Evolutionary conservation across 805 yeast genomes (phyloP), one percentile per base, ranked within the genome.

Genomic region (Ogataea corticis): DNA sequence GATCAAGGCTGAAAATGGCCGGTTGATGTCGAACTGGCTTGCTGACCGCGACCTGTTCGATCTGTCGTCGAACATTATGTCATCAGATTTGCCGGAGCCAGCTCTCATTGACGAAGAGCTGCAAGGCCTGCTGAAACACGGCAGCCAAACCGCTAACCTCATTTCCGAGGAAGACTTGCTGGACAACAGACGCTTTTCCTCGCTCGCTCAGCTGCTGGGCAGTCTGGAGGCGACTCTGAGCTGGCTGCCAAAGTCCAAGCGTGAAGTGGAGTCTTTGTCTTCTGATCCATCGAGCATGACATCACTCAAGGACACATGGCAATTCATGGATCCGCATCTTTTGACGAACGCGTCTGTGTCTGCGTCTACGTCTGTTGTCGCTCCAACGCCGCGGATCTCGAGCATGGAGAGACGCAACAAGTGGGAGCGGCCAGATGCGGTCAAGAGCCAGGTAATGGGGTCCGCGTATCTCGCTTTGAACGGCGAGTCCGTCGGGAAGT

Each of bases 171-270:
- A 73, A 18, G 87, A 83, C 49, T 57, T 80, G 12, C 66, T 86
- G 35, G 87, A 80, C 48, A 11, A 68, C 14, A 73, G 73, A 12
- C 69, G 79, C 12, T 72, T 82, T 51, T 72, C 73, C 38, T 72
- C 75, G 16, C 68, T 82, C 3, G 69, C 83, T 11, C 66, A 79
- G 42, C 66, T 87, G 35, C 66, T 81, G 15, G 69, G 77, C 12
- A 76, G 85, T 3, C 52, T 83, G 1, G 66, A 71, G 14, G 79
- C 89, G 82, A 66, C 82, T 2, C 61, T 79, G 33, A 55, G 68
- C 14, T 83, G 90, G 86, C 69, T 87, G 35, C 84, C 87, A 0
- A 58, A 58, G 4, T 63, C 82, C 57, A 70, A 77, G 43, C 75
- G 77, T 42, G 71, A 69, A 7, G 61, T 67, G 5, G 44, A 39